These are phyloP conservation scores for Reutealis trisperma DNA, from an alignment of 345 rosid genomes.

Conservation along the genomic window DNA sequence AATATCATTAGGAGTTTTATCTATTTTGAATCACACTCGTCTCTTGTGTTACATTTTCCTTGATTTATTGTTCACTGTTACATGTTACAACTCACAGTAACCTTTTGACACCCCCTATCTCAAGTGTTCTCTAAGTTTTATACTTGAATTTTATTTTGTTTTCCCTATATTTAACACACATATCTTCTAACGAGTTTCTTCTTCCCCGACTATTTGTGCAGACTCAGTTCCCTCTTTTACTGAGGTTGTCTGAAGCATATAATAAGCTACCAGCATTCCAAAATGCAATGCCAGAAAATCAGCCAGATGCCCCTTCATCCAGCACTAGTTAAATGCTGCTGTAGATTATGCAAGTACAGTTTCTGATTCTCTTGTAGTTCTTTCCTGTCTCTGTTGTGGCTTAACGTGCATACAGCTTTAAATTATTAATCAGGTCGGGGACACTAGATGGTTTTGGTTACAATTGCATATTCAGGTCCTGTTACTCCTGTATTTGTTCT, in stretches of 20 bases:
- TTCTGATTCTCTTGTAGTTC: background rate
- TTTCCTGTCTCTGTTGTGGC: background rate
- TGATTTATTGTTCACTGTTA: no score
- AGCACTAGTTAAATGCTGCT: background rate
- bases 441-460: background rate
- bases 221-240: slow-evolving; percentile 59
- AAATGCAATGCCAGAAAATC: slow-evolving; percentile 43
- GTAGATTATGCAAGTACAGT: background rate
- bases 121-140: no score
- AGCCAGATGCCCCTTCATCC: slow-evolving; percentile 43
- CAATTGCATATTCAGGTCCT: background rate
- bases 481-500: background rate
- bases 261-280: slow-evolving; percentile 48
- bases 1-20: no score
- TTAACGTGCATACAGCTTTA: no score
- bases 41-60: no score
- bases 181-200: background rate
- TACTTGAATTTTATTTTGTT: no score
- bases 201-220: slow-evolving; percentile 22
- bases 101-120: no score
- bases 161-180: no score
- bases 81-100: no score
- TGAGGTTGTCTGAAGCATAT: slow-evolving; percentile 60
- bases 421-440: background rate
- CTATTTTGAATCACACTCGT: no score